Evolutionary conservation across 768 basidiomycete genomes (phyloP).

Genomic region (Solioccasus polychromus): DNA sequence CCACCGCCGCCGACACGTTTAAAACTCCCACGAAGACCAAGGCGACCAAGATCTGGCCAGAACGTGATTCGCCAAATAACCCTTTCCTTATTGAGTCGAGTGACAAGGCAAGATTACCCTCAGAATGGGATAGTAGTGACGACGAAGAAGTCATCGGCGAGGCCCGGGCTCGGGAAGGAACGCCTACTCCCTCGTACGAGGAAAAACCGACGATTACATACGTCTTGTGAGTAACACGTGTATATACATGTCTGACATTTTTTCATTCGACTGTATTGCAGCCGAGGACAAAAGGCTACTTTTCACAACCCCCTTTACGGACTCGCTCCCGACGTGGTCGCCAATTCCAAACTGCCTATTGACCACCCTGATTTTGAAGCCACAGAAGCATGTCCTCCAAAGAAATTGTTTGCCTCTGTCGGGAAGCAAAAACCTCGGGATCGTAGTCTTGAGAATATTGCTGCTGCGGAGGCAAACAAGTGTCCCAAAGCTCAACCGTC

Average conservation of each 20-base stretch:
- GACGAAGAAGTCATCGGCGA: constrained; percentile 33
- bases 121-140: constrained; percentile 34
- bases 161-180: constrained; percentile 32
- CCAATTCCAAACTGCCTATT: constrained; percentile 51
- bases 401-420: constrained; percentile 51
- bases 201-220: constrained; percentile 67
- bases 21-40: constrained; percentile 43
- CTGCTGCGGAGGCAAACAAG: constrained; percentile 13
- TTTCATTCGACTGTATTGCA: constrained; percentile 26
- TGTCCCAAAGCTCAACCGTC: constrained; percentile 7
- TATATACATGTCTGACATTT: neutral
- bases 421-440: constrained; percentile 29
- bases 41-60: constrained; percentile 32
- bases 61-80: constrained; percentile 67
- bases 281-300: constrained; percentile 63
- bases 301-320: constrained; percentile 66
- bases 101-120: constrained; percentile 15
- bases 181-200: constrained; percentile 37
- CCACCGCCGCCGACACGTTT: constrained; percentile 15
- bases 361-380: constrained; percentile 68
- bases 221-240: constrained; percentile 58
- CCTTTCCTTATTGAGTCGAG: constrained; percentile 55
- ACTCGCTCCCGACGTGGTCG: constrained; percentile 38
- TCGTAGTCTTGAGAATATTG: constrained; percentile 19
- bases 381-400: constrained; percentile 50